Evolutionary conservation across 169 alveolate genomes (phyloP).

Genomic region (Eimeria praecox): DNA sequence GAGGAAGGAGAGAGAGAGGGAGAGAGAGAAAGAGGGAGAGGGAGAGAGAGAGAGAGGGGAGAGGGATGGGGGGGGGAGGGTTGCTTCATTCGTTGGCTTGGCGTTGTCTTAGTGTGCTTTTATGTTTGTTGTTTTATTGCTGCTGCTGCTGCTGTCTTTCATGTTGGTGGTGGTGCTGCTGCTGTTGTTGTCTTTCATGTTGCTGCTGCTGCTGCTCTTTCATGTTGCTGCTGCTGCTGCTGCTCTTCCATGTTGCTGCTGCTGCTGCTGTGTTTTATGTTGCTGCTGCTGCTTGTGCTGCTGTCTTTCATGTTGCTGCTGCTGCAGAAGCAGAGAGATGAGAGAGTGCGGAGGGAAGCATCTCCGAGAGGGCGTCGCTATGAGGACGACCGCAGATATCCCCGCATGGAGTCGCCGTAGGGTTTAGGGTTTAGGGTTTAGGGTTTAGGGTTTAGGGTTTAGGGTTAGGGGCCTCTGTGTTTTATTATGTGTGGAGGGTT

Average conservation of each 20-base stretch:
- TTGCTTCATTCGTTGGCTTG: no score
- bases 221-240: background rate
- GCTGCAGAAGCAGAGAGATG: conserved; percentile 48
- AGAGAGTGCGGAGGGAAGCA: background rate
- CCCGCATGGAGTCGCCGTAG: conserved; percentile 55
- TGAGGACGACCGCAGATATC: conserved; percentile 37
- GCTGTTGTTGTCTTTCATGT: background rate
- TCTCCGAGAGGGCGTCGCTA: conserved; percentile 59
- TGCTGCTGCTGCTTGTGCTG: background rate
- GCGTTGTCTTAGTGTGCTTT: no score
- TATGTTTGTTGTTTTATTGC: no score
- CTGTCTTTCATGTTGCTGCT: background rate
- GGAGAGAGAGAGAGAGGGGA: no score
- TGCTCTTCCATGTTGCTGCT: background rate
- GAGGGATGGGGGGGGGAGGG: no score
- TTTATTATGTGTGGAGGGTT: no score
- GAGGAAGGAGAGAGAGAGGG: no score
- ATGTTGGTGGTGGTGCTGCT: background rate
- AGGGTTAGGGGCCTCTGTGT: conserved; percentile 3
- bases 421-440: conserved; percentile 19
- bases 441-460: conserved; percentile 35
- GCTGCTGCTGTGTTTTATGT: background rate
- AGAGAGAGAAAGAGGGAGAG: no score
- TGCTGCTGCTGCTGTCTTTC: conserved; percentile 19
- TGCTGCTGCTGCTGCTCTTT: background rate